A percentile compares a stretch with the other conserved stretches of the same genome.
These are phyloP conservation scores for Arthrinium phaeospermum DNA, from an alignment of 2,329 filamentous ascomycete genomes.

Conservation along the genomic window DNA sequence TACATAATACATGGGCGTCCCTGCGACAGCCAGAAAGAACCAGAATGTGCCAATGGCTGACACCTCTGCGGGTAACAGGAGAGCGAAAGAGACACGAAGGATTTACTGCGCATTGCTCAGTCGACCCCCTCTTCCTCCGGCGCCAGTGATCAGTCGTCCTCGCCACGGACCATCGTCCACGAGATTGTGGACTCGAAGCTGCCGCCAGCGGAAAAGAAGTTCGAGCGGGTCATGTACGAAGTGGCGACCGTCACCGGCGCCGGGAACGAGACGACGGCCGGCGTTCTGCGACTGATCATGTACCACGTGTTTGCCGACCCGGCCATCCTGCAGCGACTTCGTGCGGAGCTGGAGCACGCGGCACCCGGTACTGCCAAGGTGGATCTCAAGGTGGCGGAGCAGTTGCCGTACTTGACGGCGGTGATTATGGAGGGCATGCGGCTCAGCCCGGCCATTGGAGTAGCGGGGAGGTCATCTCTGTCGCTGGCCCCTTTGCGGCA, in stretches of 20 bases:
- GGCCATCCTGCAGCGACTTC: conserved; percentile 24
- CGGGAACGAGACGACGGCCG: conserved; percentile 38
- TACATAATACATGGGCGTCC: no score
- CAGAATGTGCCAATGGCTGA: no score
- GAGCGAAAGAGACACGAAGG: not conserved
- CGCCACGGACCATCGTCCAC: conserved; percentile 24
- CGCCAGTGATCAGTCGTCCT: not conserved
- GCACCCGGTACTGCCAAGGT: not conserved
- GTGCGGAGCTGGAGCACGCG: not conserved
- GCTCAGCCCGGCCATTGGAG: conserved; percentile 20
- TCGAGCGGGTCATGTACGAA: conserved; percentile 25
- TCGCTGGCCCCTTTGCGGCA: no score
- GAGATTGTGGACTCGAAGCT: conserved; percentile 27
- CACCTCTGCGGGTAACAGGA: no score
- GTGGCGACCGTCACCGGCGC: conserved; percentile 23
- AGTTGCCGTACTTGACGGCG: conserved; percentile 21
- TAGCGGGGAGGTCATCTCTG: not conserved
- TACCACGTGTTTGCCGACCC: conserved; percentile 31
- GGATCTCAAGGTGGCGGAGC: not conserved
- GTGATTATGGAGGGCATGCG: conserved; percentile 21
- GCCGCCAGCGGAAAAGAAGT: conserved; percentile 25
- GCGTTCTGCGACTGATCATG: conserved; percentile 29
- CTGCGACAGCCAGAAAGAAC: no score
- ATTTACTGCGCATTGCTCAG: not conserved
- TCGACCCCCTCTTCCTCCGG: no score